Evolutionary conservation across 805 yeast genomes (phyloP).

Genomic region (Vanderwaltozyma yarrowii): DNA sequence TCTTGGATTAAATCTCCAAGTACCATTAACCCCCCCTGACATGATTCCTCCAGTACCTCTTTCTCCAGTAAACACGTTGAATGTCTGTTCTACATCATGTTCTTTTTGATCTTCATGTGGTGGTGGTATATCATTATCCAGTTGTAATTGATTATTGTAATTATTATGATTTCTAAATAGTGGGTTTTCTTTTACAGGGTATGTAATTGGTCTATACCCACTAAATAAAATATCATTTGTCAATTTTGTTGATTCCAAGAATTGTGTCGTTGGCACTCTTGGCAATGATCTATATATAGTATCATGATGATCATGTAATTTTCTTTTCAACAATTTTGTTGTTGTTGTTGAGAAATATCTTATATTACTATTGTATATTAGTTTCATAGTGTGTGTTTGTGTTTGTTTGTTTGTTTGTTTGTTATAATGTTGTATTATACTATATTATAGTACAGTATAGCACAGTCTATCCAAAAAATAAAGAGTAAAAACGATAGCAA

Average conservation of each 20-base stretch:
- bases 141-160: not conserved
- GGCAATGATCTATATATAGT: constrained; percentile 11
- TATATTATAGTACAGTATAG: too few relatives aligned
- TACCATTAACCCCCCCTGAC: constrained; percentile 25
- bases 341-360: constrained; percentile 1
- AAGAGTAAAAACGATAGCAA: too few relatives aligned
- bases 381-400: not conserved
- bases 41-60: constrained; percentile 24
- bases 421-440: too few relatives aligned
- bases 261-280: constrained; percentile 26
- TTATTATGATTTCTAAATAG: constrained; percentile 14
- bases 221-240: constrained; percentile 24
- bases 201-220: constrained; percentile 26
- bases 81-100: not conserved
- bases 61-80: constrained; percentile 14
- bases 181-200: constrained; percentile 27
- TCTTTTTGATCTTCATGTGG: not conserved
- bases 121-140: not conserved
- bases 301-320: not conserved
- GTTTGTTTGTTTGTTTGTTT: too few relatives aligned
- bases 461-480: too few relatives aligned
- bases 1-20: constrained; percentile 23
- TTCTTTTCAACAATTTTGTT: not conserved
- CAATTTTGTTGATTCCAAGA: constrained; percentile 19
- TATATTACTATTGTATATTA: not conserved